Evolutionary conservation across 2,329 filamentous ascomycete species (phyloP).

Genomic region (Trichoderma sp.): DNA sequence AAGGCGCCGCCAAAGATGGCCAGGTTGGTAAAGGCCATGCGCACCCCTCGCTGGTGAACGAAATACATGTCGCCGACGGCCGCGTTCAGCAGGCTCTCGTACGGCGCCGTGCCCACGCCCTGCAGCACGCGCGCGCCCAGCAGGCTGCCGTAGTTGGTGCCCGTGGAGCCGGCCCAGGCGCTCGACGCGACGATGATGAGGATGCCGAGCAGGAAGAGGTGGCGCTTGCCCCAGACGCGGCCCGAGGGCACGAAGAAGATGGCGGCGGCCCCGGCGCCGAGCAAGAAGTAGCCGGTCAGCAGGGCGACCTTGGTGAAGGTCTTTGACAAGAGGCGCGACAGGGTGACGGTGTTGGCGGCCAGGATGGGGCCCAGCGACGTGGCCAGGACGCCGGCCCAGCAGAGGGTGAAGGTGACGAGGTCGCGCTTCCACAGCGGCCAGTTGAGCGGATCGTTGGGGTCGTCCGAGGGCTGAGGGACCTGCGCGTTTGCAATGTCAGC

Average conservation of each 20-base stretch:
- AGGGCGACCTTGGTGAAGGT: conserved; percentile 77
- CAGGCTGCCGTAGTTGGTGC: conserved; percentile 69
- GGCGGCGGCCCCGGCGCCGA: conserved; percentile 78
- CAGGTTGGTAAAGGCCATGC: conserved; percentile 78
- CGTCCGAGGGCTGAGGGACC: conserved; percentile 82
- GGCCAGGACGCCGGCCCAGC: conserved; percentile 78
- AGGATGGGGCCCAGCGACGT: conserved; percentile 83
- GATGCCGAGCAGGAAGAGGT: conserved; percentile 79
- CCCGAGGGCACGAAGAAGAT: conserved; percentile 86
- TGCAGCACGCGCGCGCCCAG: conserved; percentile 81
- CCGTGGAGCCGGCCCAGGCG: conserved; percentile 74
- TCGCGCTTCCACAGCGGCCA: conserved; percentile 90
- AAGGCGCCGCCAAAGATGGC: conserved; percentile 60
- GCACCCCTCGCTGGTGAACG: conserved; percentile 78
- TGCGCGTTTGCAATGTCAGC: conserved; percentile 30
- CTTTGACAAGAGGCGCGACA: conserved; percentile 66
- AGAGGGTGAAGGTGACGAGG: conserved; percentile 75
- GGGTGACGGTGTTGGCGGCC: conserved; percentile 81
- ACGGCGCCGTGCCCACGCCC: conserved; percentile 83
- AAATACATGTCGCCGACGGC: conserved; percentile 88
- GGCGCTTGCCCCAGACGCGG: conserved; percentile 89
- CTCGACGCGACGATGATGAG: conserved; percentile 72
- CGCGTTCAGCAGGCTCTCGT: conserved; percentile 87
- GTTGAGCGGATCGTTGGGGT: conserved; percentile 82
- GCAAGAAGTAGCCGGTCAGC: conserved; percentile 83